Evolutionary conservation across 805 yeast species (phyloP), one percentile per base, ranked within the genome.

Genomic region (Saccharomycopsis vini): DNA sequence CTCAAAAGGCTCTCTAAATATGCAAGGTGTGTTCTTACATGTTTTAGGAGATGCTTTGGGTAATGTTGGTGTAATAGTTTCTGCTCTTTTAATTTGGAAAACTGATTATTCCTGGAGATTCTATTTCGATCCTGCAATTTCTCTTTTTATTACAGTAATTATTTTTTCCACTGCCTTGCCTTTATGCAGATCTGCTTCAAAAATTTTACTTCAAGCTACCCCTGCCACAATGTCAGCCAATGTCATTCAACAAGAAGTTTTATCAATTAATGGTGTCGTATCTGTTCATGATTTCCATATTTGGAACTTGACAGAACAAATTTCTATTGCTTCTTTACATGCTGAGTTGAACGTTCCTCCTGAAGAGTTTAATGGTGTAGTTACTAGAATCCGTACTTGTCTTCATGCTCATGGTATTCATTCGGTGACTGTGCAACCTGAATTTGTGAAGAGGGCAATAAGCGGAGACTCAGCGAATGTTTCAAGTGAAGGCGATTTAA

Each of bases 31-130:
- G 3, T 92, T 86, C 58, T 69, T 90, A 57, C 98, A 90, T 58
- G 98, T 92, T 10, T 50, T 92, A 54, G 97, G 97, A 36, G 98
- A 90, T 62, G 97, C 97, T 1, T 68, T 90, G 45, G 97, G 98
- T 50, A 90, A 90, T 59, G 66, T 90, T 43, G 97, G 97, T 52
- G 98, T 90, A 42, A 92, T 90, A 45, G 61, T 72, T 3, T 80
- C 96, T 2, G 98, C 97, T 2, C 50, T 90, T 29, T 81, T 90
- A 55, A 90, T 90, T 55, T 89, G 97, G 97, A 80, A 83, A 60
- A 87, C 97, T 0, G 81, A 87, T 54, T 90, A 73, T 60, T 68
- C 84, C 1, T 90, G 97, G 96, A 79, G 76, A 56, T 87, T 63
- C 60, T 85, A 85, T 58, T 69, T 81, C 45, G 98, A 90, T 62